Conservation (phyloP, 2,329 filamentous ascomycete species). For the Trichophyton benhamiae region DNA sequence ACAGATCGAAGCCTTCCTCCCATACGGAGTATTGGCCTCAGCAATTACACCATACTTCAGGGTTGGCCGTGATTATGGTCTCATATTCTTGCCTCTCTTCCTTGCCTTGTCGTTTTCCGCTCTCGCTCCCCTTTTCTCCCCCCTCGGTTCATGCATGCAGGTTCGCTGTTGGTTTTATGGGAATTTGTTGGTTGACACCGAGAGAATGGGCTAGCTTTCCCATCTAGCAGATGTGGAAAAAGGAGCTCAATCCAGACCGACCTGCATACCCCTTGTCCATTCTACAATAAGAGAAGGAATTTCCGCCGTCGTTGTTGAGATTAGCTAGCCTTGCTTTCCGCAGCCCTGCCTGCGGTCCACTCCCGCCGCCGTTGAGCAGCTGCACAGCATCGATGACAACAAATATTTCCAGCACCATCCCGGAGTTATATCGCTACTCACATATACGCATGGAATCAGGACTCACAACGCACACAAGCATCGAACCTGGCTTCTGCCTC, state of each 20-base stretch:
- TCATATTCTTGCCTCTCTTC: background rate
- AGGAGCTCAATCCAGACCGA: background rate
- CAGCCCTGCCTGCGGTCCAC: background rate
- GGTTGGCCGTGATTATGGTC: background rate
- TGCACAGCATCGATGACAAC: background rate
- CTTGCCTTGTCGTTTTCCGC: background rate
- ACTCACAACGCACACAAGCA: background rate
- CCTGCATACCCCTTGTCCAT: background rate
- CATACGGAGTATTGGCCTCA: background rate
- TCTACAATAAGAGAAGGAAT: background rate
- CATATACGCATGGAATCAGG: background rate
- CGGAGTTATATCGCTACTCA: background rate
- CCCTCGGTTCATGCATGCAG: background rate
- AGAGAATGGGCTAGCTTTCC: background rate
- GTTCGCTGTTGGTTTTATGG: background rate
- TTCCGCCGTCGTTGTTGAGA: background rate
- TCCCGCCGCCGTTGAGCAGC: background rate
- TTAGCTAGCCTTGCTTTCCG: constrained; percentile 2
- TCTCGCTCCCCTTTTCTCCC: background rate
- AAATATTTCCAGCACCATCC: background rate
- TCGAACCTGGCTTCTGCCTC: background rate
- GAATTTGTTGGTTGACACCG: background rate
- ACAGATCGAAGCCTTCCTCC: background rate
- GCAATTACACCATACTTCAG: background rate
- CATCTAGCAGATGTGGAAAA: background rate